A percentile compares a stretch with the other conserved stretches of the same genome.
phyloP scores from a whole-genome alignment of 2,329 filamentous ascomycete species.

The Ramichloridium luteum region DNA sequence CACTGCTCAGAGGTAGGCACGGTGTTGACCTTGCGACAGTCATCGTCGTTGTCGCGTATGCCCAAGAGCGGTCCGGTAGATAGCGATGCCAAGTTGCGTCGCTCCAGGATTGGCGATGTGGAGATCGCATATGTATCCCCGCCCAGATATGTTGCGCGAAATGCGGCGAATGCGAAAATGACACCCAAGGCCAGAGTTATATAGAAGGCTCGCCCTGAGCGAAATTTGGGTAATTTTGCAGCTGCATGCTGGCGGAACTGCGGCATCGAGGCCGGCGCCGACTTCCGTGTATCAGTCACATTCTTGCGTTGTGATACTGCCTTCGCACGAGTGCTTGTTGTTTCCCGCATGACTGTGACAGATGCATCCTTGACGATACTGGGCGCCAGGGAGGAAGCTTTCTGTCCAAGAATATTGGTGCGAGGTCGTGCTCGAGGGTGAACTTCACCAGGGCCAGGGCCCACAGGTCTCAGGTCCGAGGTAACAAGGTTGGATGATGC shows the following conservation, averaged over 20 bases:
- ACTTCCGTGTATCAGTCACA: no score
- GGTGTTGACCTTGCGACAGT: conserved; percentile 71
- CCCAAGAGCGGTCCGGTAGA: conserved; percentile 15
- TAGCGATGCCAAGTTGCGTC: conserved; percentile 1
- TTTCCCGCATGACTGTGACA: no score
- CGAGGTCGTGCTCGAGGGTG: no score
- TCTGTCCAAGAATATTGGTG: no score
- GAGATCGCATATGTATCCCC: background rate
- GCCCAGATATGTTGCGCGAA: conserved; percentile 1
- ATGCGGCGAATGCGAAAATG: conserved; percentile 12
- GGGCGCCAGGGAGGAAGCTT: no score
- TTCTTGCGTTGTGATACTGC: no score
- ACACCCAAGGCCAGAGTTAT: conserved; percentile 28
- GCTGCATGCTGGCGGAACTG: background rate
- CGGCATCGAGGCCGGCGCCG: background rate
- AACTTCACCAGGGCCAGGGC: no score
- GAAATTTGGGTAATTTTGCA: conserved; percentile 17
- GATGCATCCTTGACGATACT: no score
- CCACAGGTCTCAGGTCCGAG: no score
- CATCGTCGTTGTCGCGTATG: conserved; percentile 22
- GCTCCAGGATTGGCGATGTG: no score
- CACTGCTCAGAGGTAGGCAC: conserved; percentile 59
- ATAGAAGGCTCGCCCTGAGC: conserved; percentile 36
- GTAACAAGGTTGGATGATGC: no score
- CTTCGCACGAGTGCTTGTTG: no score